A percentile compares a stretch with the other conserved stretches of the same genome.
Evolutionary conservation across 805 yeast species (phyloP).

Genomic region (Komagataella phaffii): DNA sequence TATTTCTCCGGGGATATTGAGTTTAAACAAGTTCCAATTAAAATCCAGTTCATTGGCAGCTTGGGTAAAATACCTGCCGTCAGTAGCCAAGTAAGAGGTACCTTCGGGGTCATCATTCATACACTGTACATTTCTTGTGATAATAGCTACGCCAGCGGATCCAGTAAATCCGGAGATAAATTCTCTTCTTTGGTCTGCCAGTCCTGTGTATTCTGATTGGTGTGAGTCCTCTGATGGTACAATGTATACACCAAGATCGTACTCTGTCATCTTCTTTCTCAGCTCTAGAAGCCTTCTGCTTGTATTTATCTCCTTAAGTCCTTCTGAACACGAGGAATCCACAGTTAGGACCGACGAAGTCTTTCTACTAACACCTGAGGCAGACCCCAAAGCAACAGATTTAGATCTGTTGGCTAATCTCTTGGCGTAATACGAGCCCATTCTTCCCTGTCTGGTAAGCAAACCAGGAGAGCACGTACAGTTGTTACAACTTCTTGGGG

Average conservation of each 20-base stretch:
- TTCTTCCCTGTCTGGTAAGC: constrained; percentile 49
- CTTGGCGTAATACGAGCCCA: constrained; percentile 32
- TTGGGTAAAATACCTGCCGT: constrained; percentile 47
- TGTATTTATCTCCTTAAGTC: constrained; percentile 36
- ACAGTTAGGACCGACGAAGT: constrained; percentile 5
- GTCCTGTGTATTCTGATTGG: constrained; percentile 79
- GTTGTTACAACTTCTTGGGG: constrained; percentile 34
- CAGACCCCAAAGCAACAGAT: constrained; percentile 20
- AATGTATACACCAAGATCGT: constrained; percentile 47
- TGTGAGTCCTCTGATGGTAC: constrained; percentile 81
- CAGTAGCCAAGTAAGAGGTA: constrained; percentile 40
- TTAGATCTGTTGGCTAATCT: constrained; percentile 15
- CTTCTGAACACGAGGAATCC: constrained; percentile 5
- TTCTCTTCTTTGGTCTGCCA: constrained; percentile 70
- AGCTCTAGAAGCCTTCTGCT: constrained; percentile 44
- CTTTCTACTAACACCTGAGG: constrained; percentile 7
- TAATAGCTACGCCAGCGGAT: constrained; percentile 84
- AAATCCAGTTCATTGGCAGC: constrained; percentile 45
- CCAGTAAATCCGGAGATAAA: constrained; percentile 87
- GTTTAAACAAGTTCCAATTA: constrained; percentile 43
- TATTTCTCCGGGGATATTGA: constrained; percentile 33
- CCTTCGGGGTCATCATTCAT: constrained; percentile 43
- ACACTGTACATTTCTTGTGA: constrained; percentile 41
- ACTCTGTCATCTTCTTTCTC: constrained; percentile 48
- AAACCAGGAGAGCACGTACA: constrained; percentile 83